Evolutionary conservation across 306 rosid genomes (phyloP).

Genomic region (Rubus parviflorus): DNA sequence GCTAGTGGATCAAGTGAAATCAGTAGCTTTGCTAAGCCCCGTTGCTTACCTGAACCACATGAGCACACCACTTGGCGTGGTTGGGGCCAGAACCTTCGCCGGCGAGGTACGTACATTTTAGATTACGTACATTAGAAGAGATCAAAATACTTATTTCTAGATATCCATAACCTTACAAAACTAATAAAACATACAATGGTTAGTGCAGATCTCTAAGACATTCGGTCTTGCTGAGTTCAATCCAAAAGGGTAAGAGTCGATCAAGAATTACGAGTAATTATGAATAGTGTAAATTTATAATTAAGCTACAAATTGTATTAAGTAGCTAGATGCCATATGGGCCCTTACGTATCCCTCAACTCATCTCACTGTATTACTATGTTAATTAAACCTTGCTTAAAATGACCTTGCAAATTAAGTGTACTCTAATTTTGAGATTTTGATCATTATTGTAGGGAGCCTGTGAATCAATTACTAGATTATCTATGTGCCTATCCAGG

Average conservation of each 20-base stretch:
- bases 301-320: too few relatives aligned
- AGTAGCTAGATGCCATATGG: too few relatives aligned
- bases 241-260: conserved; percentile 56
- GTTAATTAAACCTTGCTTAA: background rate
- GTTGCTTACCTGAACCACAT: conserved; percentile 78
- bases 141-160: background rate
- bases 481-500: conserved; percentile 48
- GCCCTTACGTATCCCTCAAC: too few relatives aligned
- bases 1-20: conserved; percentile 56
- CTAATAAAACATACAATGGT: background rate
- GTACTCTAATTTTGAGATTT: conserved; percentile 6
- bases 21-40: conserved; percentile 80
- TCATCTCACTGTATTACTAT: too few relatives aligned
- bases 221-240: conserved; percentile 74
- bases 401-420: background rate
- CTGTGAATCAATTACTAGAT: conserved; percentile 43
- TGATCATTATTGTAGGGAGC: conserved; percentile 35
- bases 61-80: conserved; percentile 53
- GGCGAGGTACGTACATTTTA: conserved; percentile 62
- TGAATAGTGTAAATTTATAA: too few relatives aligned
- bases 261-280: background rate
- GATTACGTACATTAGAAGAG: background rate
- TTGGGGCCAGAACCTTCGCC: conserved; percentile 59
- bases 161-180: background rate
- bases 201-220: conserved; percentile 41